Conservation (phyloP, 169 alveolate species). For the Plasmodium billcollinsi region DNA sequence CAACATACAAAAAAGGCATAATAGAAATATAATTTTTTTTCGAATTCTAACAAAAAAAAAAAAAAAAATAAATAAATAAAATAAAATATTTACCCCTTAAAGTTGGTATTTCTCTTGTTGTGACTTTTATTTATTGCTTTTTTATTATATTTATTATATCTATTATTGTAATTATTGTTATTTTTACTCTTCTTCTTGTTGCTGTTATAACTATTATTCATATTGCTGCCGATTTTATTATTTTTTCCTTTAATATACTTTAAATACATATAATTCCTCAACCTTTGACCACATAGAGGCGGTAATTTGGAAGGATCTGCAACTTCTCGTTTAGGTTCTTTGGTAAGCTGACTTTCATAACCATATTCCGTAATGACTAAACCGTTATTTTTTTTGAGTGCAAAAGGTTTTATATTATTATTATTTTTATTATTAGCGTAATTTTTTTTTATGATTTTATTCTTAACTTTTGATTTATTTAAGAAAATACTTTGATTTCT, state of each 20-base stretch:
- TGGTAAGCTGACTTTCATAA: slow-evolving; percentile 43
- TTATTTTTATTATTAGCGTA: background rate
- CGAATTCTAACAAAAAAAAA: background rate
- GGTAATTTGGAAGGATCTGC: slow-evolving; percentile 70
- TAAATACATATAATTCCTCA: slow-evolving; percentile 31
- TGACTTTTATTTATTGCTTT: background rate
- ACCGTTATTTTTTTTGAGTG: slow-evolving; percentile 19
- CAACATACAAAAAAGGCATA: too few species aligned
- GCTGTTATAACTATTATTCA: background rate
- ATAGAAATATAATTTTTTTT: background rate
- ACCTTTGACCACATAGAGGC: slow-evolving; percentile 33
- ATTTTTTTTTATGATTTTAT: background rate
- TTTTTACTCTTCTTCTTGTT: background rate
- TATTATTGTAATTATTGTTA: slow-evolving; percentile 2
- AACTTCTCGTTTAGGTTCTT: slow-evolving; percentile 64
- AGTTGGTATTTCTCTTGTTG: background rate
- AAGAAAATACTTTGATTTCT: slow-evolving; percentile 38
- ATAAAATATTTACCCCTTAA: background rate
- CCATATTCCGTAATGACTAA: slow-evolving; percentile 38
- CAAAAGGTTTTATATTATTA: background rate
- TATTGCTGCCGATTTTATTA: background rate
- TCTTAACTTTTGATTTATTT: background rate
- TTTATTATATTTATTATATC: slow-evolving; percentile 29
- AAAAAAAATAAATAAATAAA: slow-evolving; percentile 1
- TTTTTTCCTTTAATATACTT: slow-evolving; percentile 27